These are phyloP conservation scores for Gaeumannomyces sp. DNA, from an alignment of 2,329 filamentous ascomycete genomes.

Conservation along the genomic window DNA sequence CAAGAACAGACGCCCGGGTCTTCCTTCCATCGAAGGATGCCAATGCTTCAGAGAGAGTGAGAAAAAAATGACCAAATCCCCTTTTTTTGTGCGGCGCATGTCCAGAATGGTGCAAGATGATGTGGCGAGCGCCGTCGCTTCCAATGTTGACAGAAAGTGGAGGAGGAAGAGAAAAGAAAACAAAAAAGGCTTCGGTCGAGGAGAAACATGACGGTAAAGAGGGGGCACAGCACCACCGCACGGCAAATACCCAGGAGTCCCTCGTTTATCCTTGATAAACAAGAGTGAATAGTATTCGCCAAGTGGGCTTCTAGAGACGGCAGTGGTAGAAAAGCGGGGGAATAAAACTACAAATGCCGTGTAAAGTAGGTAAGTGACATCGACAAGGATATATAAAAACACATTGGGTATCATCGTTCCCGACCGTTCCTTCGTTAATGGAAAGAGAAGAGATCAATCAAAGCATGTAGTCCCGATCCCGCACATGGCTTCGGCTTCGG, in stretches of 20 bases:
- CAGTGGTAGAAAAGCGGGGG: not conserved
- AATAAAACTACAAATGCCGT: not conserved
- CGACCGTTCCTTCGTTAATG: conserved; percentile 9
- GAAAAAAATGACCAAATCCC: not conserved
- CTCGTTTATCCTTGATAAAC: not conserved
- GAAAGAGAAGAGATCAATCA: conserved; percentile 11
- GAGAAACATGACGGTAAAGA: not conserved
- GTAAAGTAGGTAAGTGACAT: not conserved
- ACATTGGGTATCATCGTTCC: conserved; percentile 3
- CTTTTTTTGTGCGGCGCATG: not conserved
- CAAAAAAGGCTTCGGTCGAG: not conserved
- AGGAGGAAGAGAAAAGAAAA: not conserved
- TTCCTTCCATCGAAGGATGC: not conserved
- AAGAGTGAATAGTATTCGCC: not conserved
- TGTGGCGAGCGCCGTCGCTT: not conserved
- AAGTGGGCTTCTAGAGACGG: not conserved
- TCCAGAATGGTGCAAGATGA: not conserved
- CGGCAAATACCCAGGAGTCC: not conserved
- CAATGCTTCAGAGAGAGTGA: not conserved
- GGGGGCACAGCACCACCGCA: not conserved
- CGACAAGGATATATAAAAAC: not conserved
- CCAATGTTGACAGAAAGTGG: not conserved
- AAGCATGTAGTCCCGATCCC: not conserved
- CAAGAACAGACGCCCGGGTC: not conserved
- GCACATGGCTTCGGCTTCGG: not conserved